These are phyloP conservation scores for Pichia sp. DNA, from an alignment of 1,139 yeast genomes.

Conservation along the genomic window DNA sequence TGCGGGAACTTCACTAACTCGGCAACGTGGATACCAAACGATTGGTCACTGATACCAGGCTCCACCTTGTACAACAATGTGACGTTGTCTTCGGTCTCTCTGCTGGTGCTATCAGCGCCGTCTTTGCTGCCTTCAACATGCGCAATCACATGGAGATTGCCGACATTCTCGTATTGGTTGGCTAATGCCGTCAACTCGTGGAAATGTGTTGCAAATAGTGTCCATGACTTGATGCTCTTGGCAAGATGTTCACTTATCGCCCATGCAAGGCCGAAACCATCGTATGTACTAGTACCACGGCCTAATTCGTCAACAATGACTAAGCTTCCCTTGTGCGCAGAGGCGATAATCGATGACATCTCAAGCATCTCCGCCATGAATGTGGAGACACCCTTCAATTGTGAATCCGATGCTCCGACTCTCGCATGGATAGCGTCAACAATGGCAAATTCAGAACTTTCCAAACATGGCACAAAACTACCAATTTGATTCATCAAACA, in stretches of 20 bases:
- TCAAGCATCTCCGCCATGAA: constrained; percentile 99
- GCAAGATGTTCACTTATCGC: constrained; percentile 88
- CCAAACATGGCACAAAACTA: constrained; percentile 77
- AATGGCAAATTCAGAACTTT: constrained; percentile 67
- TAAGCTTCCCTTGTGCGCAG: constrained; percentile 80
- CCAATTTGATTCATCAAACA: constrained; percentile 92
- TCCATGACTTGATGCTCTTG: constrained; percentile 66
- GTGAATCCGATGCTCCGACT: constrained; percentile 99
- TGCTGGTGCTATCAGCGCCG: constrained; percentile 24
- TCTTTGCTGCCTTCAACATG: constrained; percentile 54
- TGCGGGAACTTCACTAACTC: constrained; percentile 91
- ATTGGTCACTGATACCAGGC: constrained; percentile 89
- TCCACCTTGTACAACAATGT: constrained; percentile 89
- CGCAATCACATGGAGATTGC: constrained; percentile 91
- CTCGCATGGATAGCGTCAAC: constrained; percentile 93
- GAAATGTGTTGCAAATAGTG: constrained; percentile 95
- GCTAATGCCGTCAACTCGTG: constrained; percentile 88
- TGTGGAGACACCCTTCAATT: constrained; percentile 92
- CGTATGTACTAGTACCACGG: constrained; percentile 95
- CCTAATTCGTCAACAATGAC: constrained; percentile 95
- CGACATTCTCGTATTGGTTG: constrained; percentile 58
- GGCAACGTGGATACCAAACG: constrained; percentile 97
- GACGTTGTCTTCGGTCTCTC: constrained; percentile 54
- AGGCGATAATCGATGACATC: constrained; percentile 85
- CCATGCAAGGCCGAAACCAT: constrained; percentile 98